These are phyloP conservation scores for Botrytis fabae DNA, from an alignment of 2,329 filamentous ascomycete genomes.

Conservation along the genomic window DNA sequence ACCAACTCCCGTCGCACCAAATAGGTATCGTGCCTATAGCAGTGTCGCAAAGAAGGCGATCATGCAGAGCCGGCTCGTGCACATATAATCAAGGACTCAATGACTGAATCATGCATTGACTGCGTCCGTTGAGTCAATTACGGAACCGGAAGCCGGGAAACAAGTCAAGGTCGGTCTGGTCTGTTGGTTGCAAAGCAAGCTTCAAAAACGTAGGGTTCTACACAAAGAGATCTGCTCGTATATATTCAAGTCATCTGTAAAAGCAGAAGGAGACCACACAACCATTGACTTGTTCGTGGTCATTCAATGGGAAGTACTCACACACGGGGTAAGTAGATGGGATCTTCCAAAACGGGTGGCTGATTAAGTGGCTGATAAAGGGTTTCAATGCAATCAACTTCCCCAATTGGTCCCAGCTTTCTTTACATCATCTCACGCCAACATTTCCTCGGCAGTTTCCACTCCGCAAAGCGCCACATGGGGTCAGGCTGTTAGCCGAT, in stretches of 20 bases:
- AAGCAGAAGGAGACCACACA: not conserved
- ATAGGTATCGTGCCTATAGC: not conserved
- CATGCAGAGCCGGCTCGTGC: conserved; percentile 27
- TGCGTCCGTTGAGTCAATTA: not conserved
- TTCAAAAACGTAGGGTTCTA: not conserved
- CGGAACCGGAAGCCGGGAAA: not conserved
- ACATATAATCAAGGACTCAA: not conserved
- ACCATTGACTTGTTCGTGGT: not conserved
- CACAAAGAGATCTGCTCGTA: not conserved
- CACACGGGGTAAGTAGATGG: not conserved
- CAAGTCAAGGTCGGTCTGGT: not conserved
- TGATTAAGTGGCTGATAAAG: not conserved
- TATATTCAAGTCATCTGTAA: not conserved
- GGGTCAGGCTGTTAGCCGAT: not conserved
- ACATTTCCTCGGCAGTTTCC: not conserved
- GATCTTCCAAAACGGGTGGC: not conserved
- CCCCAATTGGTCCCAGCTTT: not conserved
- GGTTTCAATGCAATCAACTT: not conserved
- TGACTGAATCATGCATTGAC: not conserved
- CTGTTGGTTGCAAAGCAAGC: not conserved
- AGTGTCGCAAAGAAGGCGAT: not conserved
- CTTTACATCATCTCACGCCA: not conserved
- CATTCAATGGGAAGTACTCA: not conserved
- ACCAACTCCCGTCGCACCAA: not conserved
- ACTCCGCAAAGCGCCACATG: not conserved